Conservation (phyloP, 1,284 basidiomycete species). For the Bondarzewia mesenterica region DNA sequence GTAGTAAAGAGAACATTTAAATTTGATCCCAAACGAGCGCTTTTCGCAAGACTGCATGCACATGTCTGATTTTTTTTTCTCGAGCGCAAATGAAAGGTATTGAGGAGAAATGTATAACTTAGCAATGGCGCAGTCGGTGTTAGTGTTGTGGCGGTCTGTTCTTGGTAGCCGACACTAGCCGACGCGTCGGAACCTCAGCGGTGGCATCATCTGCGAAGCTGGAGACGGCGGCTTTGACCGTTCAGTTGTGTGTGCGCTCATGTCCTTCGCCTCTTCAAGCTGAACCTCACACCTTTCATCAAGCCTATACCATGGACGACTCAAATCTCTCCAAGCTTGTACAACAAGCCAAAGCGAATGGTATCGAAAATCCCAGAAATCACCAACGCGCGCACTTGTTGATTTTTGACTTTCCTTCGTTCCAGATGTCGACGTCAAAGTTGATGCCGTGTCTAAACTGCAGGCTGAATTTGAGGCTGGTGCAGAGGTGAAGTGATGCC, state of each 20-base stretch:
- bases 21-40: too few relatives aligned
- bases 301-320: constrained; percentile 36
- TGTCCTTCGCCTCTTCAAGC: not conserved
- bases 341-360: constrained; percentile 61
- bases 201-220: not conserved
- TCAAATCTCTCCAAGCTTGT: constrained; percentile 52
- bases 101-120: too few relatives aligned
- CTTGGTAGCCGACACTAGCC: not conserved
- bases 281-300: not conserved
- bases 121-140: too few relatives aligned
- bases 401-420: not conserved
- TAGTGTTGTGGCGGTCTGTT: not conserved
- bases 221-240: not conserved
- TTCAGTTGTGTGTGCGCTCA: not conserved
- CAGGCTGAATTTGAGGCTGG: constrained; percentile 65
- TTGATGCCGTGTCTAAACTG: constrained; percentile 71
- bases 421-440: constrained; percentile 68
- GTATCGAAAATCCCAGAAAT: constrained; percentile 26
- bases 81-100: too few relatives aligned
- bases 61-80: too few relatives aligned
- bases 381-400: too few relatives aligned
- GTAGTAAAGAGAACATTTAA: too few relatives aligned
- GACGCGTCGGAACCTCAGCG: constrained; percentile 1
- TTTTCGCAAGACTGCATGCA: too few relatives aligned
- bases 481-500: constrained; percentile 41